A percentile compares a stretch with the other conserved stretches of the same genome.
Evolutionary conservation across 2,329 filamentous ascomycete species (phyloP).

Genomic region (Volutella citrinella): DNA sequence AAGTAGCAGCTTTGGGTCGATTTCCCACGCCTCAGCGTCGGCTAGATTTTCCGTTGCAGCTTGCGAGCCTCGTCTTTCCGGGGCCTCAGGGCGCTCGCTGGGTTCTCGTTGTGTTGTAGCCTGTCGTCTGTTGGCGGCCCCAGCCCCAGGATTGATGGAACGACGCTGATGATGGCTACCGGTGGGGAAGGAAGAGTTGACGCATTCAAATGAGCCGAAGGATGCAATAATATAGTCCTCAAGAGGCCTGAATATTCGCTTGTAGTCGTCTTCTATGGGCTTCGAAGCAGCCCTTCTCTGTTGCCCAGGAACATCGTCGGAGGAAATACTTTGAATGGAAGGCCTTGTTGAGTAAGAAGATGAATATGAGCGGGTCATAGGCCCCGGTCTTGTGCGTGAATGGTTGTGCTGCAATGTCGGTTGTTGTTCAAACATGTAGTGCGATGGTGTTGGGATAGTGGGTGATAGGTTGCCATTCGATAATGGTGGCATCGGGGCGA

Average conservation of each 20-base stretch:
- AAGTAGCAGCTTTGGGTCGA: constrained; percentile 73
- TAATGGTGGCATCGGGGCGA: too few relatives aligned
- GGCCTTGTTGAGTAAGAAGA: constrained; percentile 43
- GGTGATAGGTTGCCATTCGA: too few relatives aligned
- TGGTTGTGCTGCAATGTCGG: constrained; percentile 35
- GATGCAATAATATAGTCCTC: constrained; percentile 73
- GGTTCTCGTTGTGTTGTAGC: constrained; percentile 31
- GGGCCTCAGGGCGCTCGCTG: constrained; percentile 16
- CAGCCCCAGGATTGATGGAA: too few relatives aligned
- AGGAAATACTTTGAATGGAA: constrained; percentile 15
- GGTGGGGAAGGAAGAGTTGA: constrained; percentile 75
- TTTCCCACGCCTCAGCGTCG: constrained; percentile 38
- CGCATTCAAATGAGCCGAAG: constrained; percentile 65
- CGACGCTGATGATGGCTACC: constrained; percentile 32
- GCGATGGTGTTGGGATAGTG: constrained; percentile 18
- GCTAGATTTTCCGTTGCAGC: constrained; percentile 13
- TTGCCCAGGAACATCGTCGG: constrained; percentile 12
- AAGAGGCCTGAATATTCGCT: constrained; percentile 67
- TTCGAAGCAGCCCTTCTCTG: constrained; percentile 15
- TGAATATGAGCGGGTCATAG: constrained; percentile 38
- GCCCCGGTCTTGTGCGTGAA: constrained; percentile 17
- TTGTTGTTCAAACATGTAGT: constrained; percentile 36
- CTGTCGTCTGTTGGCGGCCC: constrained; percentile 27
- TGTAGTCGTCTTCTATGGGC: constrained; percentile 37
- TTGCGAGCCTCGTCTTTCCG: constrained; percentile 38